Evolutionary conservation across 129 eudicot genomes (phyloP), one percentile per base, ranked within the genome.

Genomic region (Arctium lappa): DNA sequence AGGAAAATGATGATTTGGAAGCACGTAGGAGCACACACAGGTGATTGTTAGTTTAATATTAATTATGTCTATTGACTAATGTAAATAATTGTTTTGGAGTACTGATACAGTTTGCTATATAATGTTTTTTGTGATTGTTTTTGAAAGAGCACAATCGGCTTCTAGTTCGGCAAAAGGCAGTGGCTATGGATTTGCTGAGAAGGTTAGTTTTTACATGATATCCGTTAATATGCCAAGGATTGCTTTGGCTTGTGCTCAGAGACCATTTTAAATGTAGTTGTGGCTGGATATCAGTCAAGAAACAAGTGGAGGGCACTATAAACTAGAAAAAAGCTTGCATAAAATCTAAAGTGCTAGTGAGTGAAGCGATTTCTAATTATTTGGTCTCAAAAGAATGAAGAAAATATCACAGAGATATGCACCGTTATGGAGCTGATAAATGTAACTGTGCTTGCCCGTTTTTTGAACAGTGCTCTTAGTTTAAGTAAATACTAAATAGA

Each of bases 121-220:
- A 1, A 76, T 36, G 75, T 63, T 37, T 31, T 56, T 32, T 15
- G 42, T 77, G 44, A 29, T 10, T 75, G 77, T 82, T 33, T 72
- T 32, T 85, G 73, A 32, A 80, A 90, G 97, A 79, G 68, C 92
- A 48, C 87, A 82, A 68, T 56, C 94, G 38, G 36, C 92, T 72
- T 69, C 86, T 18, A 88, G 86, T 85, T 60, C 91, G 4, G 90
- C 89, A 16, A 94, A 88, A 83, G 85, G 94, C 5, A 85, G 87
- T 82, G 92, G 98, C 27, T 92, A 92, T 76, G 98, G 97, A 87
- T 92, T 86, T 85, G 93, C 98, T 73, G 98, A 94, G 69, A 94
- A 94, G 98, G 97, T 94, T 77, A 84, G 83, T 42, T 84, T 65
- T 38, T 29, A 73, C 62, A 39, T 73, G 34, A 66, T 31, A 72